Evolutionary conservation across 2,329 filamentous ascomycete genomes (phyloP), one percentile per base, ranked within the genome.

Genomic region (Colletotrichum sp.): DNA sequence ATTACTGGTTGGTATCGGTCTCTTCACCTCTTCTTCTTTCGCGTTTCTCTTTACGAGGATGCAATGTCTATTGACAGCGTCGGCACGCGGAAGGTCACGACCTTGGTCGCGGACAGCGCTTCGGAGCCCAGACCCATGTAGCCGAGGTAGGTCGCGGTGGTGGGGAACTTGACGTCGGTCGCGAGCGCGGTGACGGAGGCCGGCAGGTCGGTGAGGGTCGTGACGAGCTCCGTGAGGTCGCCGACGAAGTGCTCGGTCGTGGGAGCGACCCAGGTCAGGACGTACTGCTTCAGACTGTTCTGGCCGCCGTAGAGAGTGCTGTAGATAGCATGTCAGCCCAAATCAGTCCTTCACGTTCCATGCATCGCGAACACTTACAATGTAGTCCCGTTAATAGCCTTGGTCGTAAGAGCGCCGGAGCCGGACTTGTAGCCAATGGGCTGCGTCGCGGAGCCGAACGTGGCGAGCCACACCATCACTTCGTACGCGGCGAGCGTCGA

Each of bases 401-500:
- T 79, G 0, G 81, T 87, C 4, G 81, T 78, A 1, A 85, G 74
- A 0, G 81, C 76, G 8, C 83, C 84, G 0, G 80, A 65, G 3
- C 77, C 70, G 2, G 82, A 79, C 24, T 74, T 48, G 71, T 69
- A 74, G 56, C 89, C 90, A 75, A 90, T 85, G 30, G 89, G 87
- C 75, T 89, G 85, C 1, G 89, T 86, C 3, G 86, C 81, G 3
- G 81, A 18, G 4, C 89, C 89, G 62, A 87, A 87, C 5, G 83
- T 81, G 4, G 85, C 89, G 75, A 91, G 86, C 89, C 88, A 91
- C 43, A 91, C 85, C 89, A 91, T 91, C 82, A 91, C 84, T 83
- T 91, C 90, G 82, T 86, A 88, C 12, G 79, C 78, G 4, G 90
- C 87, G 6, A 83, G 82, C 1, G 80, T 80, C 56, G 84, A 87